Evolutionary conservation across 108 stramenopile genomes (phyloP).

Genomic region (Nitzschia sp.): DNA sequence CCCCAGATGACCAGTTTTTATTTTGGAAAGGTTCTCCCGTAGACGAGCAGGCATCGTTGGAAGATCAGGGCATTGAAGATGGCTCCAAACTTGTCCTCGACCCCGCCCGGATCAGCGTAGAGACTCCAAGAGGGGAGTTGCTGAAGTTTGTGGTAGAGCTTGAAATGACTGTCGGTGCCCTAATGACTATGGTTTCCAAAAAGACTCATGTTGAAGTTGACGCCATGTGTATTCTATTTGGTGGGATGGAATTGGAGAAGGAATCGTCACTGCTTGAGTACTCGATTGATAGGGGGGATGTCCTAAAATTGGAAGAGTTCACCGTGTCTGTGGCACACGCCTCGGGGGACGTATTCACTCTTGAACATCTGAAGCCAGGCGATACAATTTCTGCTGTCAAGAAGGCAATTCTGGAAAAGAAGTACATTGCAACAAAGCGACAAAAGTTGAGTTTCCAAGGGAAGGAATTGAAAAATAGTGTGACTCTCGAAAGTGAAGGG

Average conservation of each 20-base stretch:
- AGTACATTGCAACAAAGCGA: neutral
- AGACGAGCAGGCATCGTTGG: constrained; percentile 4
- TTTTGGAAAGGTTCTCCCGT: constrained; percentile 17
- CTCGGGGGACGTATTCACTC: constrained; percentile 13
- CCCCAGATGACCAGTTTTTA: constrained; percentile 8
- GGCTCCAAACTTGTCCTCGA: constrained; percentile 12
- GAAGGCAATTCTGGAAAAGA: neutral
- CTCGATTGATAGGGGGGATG: constrained; percentile 21
- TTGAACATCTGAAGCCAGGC: neutral
- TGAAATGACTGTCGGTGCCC: constrained; percentile 9
- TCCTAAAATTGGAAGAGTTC: constrained; percentile 20
- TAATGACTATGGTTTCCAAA: constrained; percentile 18
- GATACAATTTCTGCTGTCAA: constrained; percentile 11
- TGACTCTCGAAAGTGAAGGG: constrained; percentile 15
- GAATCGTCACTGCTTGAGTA: constrained; percentile 13
- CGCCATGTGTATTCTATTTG: constrained; percentile 30
- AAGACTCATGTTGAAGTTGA: constrained; percentile 8
- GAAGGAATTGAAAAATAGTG: constrained; percentile 4
- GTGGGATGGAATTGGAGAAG: constrained; percentile 24
- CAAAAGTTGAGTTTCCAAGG: constrained; percentile 18
- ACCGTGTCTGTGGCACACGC: constrained; percentile 14
- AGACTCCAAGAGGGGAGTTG: constrained; percentile 8
- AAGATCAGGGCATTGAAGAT: constrained; percentile 24
- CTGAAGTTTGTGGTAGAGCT: constrained; percentile 15
- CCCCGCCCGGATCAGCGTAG: constrained; percentile 15